These are phyloP conservation scores for Aegilops speltoides DNA, from an alignment of 176 grass and related monocot genomes.

Conservation along the genomic window DNA sequence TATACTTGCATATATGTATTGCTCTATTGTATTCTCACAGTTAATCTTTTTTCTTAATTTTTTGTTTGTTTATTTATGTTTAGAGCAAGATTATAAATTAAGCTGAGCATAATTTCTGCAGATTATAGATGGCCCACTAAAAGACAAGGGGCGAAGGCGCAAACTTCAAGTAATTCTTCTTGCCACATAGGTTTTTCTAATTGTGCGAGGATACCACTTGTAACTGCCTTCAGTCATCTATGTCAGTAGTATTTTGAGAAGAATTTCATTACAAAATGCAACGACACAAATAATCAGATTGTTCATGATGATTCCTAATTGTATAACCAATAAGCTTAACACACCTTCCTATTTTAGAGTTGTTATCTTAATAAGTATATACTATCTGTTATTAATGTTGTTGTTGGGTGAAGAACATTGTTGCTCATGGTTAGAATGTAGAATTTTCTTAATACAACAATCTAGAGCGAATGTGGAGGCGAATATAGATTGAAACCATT, in stretches of 20 bases:
- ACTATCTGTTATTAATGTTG: background rate
- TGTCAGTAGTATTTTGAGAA: background rate
- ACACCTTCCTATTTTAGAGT: background rate
- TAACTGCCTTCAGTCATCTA: no score
- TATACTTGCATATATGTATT: no score
- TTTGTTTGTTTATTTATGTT: background rate
- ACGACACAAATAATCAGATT: background rate
- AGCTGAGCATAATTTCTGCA: background rate
- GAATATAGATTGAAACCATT: no score
- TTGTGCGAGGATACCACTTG: no score
- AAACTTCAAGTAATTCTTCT: background rate
- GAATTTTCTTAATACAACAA: no score
- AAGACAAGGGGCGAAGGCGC: background rate
- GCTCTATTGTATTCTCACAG: no score
- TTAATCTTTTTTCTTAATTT: no score
- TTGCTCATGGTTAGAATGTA: background rate
- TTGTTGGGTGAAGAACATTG: background rate
- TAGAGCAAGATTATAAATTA: background rate
- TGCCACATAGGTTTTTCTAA: background rate
- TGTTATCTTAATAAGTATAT: background rate
- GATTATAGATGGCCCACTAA: background rate
- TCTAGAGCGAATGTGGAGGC: no score
- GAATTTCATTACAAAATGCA: background rate
- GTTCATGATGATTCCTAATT: background rate
- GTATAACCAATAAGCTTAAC: background rate